Evolutionary conservation across 1,139 yeast species (phyloP).

Genomic region (Saccharomyces uvarum): DNA sequence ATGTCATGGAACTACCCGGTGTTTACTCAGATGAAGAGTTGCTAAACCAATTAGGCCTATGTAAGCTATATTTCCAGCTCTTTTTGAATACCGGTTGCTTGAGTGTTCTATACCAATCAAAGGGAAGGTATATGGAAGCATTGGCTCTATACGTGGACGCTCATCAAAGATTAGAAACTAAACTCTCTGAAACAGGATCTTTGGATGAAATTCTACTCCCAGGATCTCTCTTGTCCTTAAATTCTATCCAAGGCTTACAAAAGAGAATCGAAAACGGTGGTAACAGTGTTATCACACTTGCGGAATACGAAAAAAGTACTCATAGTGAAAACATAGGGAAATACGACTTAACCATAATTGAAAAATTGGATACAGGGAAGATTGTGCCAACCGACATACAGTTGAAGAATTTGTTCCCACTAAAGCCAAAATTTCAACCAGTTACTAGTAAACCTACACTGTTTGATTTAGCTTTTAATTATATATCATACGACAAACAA

Average conservation of each 20-base stretch:
- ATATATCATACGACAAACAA: conserved; percentile 44
- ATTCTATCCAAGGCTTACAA: conserved; percentile 13
- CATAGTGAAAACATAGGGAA: conserved; percentile 6
- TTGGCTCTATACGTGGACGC: conserved; percentile 27
- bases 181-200: conserved; percentile 7
- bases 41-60: conserved; percentile 41
- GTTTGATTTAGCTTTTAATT: conserved; percentile 83
- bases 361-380: conserved; percentile 42
- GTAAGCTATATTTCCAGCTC: conserved; percentile 18
- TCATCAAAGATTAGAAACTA: conserved; percentile 14
- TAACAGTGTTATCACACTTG: conserved; percentile 27
- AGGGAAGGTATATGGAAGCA: conserved; percentile 26
- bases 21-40: conserved; percentile 78
- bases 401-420: conserved; percentile 42
- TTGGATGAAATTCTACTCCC: conserved; percentile 16
- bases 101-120: conserved; percentile 24
- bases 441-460: conserved; percentile 78
- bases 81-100: conserved; percentile 22
- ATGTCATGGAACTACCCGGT: conserved; percentile 78
- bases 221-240: conserved; percentile 14
- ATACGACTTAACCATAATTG: conserved; percentile 36
- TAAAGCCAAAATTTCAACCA: conserved; percentile 43
- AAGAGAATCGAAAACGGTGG: conserved; percentile 17
- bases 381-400: conserved; percentile 33
- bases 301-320: conserved; percentile 26